Conservation (phyloP, 2,329 filamentous ascomycete genomes). For the Pyrenophora tritici-repentis region DNA sequence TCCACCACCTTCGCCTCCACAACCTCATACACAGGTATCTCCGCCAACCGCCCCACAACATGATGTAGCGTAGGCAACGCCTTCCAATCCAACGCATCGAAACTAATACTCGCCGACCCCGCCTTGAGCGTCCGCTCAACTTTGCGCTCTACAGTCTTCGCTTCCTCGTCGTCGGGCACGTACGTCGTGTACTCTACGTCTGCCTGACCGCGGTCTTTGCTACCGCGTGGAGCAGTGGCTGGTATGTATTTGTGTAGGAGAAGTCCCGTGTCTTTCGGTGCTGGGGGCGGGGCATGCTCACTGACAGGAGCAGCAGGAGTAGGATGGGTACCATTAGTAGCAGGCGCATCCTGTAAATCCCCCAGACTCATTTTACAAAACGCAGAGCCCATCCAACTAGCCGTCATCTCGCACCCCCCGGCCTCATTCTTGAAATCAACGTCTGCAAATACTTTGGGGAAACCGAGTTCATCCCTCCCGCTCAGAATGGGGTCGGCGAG, state of each 20-base stretch:
- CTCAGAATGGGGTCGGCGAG: constrained; percentile 64
- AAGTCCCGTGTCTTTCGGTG: constrained; percentile 52
- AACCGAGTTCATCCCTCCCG: constrained; percentile 65
- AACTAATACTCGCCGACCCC: constrained; percentile 52
- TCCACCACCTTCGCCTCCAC: constrained; percentile 61
- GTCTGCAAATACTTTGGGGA: constrained; percentile 63
- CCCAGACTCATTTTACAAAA: constrained; percentile 42
- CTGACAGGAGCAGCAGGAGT: too few species aligned
- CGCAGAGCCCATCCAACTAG: constrained; percentile 45
- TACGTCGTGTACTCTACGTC: constrained; percentile 61
- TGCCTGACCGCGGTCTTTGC: constrained; percentile 52
- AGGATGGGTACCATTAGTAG: constrained; percentile 3
- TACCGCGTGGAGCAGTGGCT: constrained; percentile 51
- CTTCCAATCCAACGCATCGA: constrained; percentile 59
- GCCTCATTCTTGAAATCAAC: constrained; percentile 52
- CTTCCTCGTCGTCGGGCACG: constrained; percentile 41
- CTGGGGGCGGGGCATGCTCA: background rate
- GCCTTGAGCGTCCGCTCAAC: constrained; percentile 46
- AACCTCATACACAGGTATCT: constrained; percentile 63
- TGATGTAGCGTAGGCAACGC: constrained; percentile 65
- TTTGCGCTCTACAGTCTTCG: constrained; percentile 40
- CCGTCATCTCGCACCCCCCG: constrained; percentile 48
- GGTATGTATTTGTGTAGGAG: constrained; percentile 65
- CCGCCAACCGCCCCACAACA: constrained; percentile 57
- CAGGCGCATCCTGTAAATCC: constrained; percentile 22